phyloP scores from a whole-genome alignment of 2,329 filamentous ascomycete genomes.

The Aspergillus japonicus region DNA sequence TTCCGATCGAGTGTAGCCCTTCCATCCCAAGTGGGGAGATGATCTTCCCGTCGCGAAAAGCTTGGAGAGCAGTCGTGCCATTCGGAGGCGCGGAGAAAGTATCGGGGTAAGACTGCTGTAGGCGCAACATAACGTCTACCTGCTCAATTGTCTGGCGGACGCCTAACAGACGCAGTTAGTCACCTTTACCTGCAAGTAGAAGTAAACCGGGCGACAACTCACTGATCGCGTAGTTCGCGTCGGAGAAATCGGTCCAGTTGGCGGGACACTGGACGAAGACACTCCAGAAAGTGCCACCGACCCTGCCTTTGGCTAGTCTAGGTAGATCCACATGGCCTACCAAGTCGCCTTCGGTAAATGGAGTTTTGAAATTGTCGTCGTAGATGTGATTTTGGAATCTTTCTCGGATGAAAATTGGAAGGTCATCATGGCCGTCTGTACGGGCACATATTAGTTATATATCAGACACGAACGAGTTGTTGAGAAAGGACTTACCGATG shows the following conservation, averaged over 20 bases:
- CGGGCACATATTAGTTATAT: not conserved
- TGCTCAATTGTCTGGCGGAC: conserved; percentile 37
- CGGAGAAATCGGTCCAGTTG: conserved; percentile 70
- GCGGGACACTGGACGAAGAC: conserved; percentile 76
- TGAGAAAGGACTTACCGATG: conserved; percentile 39
- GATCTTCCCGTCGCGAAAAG: conserved; percentile 62
- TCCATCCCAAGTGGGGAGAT: conserved; percentile 80
- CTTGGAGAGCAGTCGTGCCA: conserved; percentile 60
- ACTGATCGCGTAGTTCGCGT: conserved; percentile 69
- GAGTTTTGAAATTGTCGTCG: conserved; percentile 43
- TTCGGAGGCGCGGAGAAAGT: conserved; percentile 59
- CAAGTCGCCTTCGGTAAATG: conserved; percentile 70
- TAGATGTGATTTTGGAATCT: conserved; percentile 77
- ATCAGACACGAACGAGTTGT: not conserved
- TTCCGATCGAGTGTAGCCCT: conserved; percentile 91
- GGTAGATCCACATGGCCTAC: conserved; percentile 74
- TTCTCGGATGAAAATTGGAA: conserved; percentile 69
- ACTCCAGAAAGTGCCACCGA: conserved; percentile 89
- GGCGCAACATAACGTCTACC: conserved; percentile 36
- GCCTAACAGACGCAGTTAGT: conserved; percentile 17
- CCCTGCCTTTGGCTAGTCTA: conserved; percentile 63
- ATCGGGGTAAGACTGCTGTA: conserved; percentile 34
- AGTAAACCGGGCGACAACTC: conserved; percentile 27
- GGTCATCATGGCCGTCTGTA: conserved; percentile 84
- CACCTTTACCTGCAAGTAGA: not conserved